phyloP scores from a whole-genome alignment of 2,329 filamentous ascomycete species.

The Herpotrichia juniperi region DNA sequence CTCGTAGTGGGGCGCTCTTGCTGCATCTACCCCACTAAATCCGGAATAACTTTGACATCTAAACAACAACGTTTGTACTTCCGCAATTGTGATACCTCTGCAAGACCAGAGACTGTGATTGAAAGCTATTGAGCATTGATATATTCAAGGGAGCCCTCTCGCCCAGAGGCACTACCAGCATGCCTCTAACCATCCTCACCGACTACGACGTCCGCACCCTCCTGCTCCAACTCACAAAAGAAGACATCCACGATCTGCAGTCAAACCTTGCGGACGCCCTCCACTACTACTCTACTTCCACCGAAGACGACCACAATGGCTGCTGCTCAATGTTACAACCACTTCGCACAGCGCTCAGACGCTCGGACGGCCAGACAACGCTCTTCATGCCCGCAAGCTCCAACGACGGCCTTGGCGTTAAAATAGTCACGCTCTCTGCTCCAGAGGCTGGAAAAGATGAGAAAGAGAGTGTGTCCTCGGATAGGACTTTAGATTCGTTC shows the following conservation, averaged over 20 bases:
- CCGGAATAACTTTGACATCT: not conserved
- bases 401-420: slow-evolving; percentile 65
- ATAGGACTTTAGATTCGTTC: slow-evolving; percentile 38
- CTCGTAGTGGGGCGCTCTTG: slow-evolving; percentile 1
- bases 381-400: slow-evolving; percentile 72
- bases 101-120: too few species aligned
- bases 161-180: slow-evolving; percentile 29
- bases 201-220: slow-evolving; percentile 62
- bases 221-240: slow-evolving; percentile 60
- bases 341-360: slow-evolving; percentile 64
- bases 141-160: not conserved
- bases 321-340: slow-evolving; percentile 68
- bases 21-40: not conserved
- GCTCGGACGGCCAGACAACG: slow-evolving; percentile 66
- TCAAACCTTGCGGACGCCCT: slow-evolving; percentile 64
- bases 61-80: not conserved
- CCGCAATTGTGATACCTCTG: not conserved
- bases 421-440: slow-evolving; percentile 64
- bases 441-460: slow-evolving; percentile 24
- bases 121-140: not conserved
- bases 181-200: slow-evolving; percentile 67
- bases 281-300: slow-evolving; percentile 69
- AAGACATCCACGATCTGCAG: slow-evolving; percentile 65
- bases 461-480: slow-evolving; percentile 36
- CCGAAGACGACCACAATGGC: slow-evolving; percentile 60